Evolutionary conservation across 192 early-diverging fungal species (phyloP), one percentile per base, ranked within the genome.

Genomic region (Podila epicladia): DNA sequence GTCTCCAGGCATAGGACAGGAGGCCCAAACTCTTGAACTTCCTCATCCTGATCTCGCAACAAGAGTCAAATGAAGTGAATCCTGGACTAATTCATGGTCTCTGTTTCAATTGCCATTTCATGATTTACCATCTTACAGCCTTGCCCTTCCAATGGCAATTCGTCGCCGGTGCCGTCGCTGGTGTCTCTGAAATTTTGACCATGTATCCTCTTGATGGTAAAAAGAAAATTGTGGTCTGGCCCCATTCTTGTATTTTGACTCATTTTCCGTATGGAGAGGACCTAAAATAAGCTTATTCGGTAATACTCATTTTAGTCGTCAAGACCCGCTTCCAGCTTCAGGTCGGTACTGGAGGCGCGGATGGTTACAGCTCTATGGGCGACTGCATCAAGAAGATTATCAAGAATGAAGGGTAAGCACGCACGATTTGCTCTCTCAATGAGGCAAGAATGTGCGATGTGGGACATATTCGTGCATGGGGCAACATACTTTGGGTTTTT

Each of bases 261-360:
- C 15, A 41, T 71, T 29, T 71, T 7, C 55, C 1, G 58, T 68
- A 55, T 24, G 53, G 9, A 55, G 6, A 24, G 6, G 53, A 26
- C 24, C 53, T 55, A 55, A 55, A 55, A 12, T 55, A 24, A 24
- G 20, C 31, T 26, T 31, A 4, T 26, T 61, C 26, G 26, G 11
- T 33, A 17, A 61, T 31, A 1, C 17, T 19, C 29, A 1, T 26
- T 60, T 35, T 68, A 85, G 90, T 97, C 31, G 95, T 97, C 71
- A 99, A 99, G 84, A 99, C 98, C 12, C 89, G 98, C 13, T 92
- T 96, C 82, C 97, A 98, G 86, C 91, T 99, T 94, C 98, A 99
- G 87, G 91, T 98, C 67, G 92, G 93, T 73, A 92, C 95, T 68
- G 88, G 90, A 72, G 90, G 89, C 78, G 94, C 93, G 72, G 94